A percentile compares a stretch with the other conserved stretches of the same genome.
phyloP scores from a whole-genome alignment of 441 rosid species.

The Iberis amara region DNA sequence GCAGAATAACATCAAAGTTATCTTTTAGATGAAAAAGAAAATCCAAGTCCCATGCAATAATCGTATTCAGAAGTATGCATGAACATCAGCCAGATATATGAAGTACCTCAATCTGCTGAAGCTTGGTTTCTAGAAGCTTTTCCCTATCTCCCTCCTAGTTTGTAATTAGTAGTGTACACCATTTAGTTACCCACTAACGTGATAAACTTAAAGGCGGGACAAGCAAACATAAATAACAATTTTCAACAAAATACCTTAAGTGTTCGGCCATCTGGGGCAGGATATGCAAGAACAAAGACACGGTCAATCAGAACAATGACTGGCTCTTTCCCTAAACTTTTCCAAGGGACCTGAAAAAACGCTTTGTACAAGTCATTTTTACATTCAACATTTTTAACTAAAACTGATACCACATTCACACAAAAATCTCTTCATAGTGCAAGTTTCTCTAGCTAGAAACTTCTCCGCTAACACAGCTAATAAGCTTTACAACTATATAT shows the following conservation, averaged over 20 bases:
- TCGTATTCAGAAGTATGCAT: slow-evolving; percentile 14
- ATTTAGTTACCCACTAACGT: slow-evolving; percentile 10
- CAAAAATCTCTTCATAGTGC: too few relatives aligned
- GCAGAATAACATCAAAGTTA: slow-evolving; percentile 9
- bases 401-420: background rate
- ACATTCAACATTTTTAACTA: background rate
- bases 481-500: slow-evolving; percentile 3
- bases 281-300: slow-evolving; percentile 84
- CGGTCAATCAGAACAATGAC: slow-evolving; percentile 92
- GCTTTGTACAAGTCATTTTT: slow-evolving; percentile 8
- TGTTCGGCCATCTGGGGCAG: slow-evolving; percentile 58
- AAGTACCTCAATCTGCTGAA: slow-evolving; percentile 88
- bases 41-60: background rate
- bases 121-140: slow-evolving; percentile 80
- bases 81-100: slow-evolving; percentile 7
- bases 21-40: too few relatives aligned
- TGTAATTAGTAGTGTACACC: slow-evolving; percentile 17
- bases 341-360: slow-evolving; percentile 85
- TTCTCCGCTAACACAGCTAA: slow-evolving; percentile 1
- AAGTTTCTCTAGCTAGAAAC: background rate
- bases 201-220: slow-evolving; percentile 12
- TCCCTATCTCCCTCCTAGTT: slow-evolving; percentile 76
- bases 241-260: slow-evolving; percentile 37
- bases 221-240: background rate
- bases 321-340: slow-evolving; percentile 94